Conservation (phyloP, 2,329 filamentous ascomycete species). For the Hymenoscyphus albidus region DNA sequence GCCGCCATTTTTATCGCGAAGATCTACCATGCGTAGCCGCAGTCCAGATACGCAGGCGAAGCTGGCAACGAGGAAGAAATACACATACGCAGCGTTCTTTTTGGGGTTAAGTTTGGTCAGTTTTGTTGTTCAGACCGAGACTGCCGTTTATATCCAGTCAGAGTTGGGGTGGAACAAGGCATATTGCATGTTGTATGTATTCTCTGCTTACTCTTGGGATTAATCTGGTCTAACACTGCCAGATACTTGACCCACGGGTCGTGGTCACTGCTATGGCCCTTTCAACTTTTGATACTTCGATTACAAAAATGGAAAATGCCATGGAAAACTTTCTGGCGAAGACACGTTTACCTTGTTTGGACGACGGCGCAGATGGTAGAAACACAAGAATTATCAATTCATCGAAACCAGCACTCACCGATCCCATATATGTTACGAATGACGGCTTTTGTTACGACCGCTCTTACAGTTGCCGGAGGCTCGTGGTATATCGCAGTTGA, state of each 20-base stretch:
- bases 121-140: constrained; percentile 93
- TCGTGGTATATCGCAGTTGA: constrained; percentile 96
- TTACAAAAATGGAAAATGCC: constrained; percentile 73
- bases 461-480: constrained; percentile 83
- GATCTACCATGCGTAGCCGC: constrained; percentile 71
- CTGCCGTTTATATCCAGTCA: constrained; percentile 90
- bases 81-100: constrained; percentile 83
- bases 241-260: constrained; percentile 89
- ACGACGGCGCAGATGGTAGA: constrained; percentile 82
- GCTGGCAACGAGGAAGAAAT: constrained; percentile 71
- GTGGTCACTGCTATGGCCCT: constrained; percentile 85
- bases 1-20: constrained; percentile 44
- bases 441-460: constrained; percentile 77
- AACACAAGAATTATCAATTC: constrained; percentile 67
- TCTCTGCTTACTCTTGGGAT: not conserved
- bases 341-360: constrained; percentile 59
- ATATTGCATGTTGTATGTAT: constrained; percentile 90
- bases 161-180: constrained; percentile 93
- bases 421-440: constrained; percentile 73
- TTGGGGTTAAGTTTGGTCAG: constrained; percentile 76
- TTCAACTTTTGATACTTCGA: constrained; percentile 75
- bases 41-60: constrained; percentile 65
- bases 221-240: constrained; percentile 12
- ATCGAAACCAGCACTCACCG: constrained; percentile 48
- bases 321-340: constrained; percentile 82